Evolutionary conservation across 345 rosid species (phyloP), one percentile per base, ranked within the genome.

Genomic region (Acer campestre): DNA sequence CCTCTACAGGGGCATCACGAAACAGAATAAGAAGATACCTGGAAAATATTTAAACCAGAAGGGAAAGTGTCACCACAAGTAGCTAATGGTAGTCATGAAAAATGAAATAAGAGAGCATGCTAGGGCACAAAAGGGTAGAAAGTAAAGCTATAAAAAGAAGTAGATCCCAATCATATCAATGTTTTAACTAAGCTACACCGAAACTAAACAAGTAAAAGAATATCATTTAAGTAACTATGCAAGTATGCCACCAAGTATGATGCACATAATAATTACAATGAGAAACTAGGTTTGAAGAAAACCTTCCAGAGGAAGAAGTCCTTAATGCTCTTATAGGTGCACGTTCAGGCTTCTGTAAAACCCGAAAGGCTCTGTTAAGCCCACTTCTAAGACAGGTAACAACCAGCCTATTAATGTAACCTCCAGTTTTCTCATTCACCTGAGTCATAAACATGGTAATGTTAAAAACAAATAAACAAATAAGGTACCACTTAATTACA

Each of bases 281-380:
- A 70, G 67, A 75, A 79, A n/a, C 58, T n/a, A 51, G 80, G 35
- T 35, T 40, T 40, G 69, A 56, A 71, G 71, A 70, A 27, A 84
- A 95, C 98, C 99, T 96, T 89, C 98, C 98, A n/a, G 99, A 96
- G 71, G 98, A 94, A 75, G 98, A 96, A 78, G 98, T 80, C 85
- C 98, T 88, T 71, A 96, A 82, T 83, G 97, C 99, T 90, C 99
- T 91, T 80, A 92, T 88, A 55, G 97, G 97, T 53, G 98, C 91
- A 53, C 97, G 95, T 76, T 96, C 98, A 82, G 99, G 98, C 88
- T 94, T 96, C 81, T 96, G 97, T 82, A 96, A 80, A 80, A 90
- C 91, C 59, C 99, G 94, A 80, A 96, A 92, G 76, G 93, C 85
- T 85, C 86, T 90, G 80, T 93, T 94, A 78, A 94, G 87, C 78